Evolutionary conservation across 192 early-diverging fungal genomes (phyloP).

Genomic region (Entomortierella beljakovae): DNA sequence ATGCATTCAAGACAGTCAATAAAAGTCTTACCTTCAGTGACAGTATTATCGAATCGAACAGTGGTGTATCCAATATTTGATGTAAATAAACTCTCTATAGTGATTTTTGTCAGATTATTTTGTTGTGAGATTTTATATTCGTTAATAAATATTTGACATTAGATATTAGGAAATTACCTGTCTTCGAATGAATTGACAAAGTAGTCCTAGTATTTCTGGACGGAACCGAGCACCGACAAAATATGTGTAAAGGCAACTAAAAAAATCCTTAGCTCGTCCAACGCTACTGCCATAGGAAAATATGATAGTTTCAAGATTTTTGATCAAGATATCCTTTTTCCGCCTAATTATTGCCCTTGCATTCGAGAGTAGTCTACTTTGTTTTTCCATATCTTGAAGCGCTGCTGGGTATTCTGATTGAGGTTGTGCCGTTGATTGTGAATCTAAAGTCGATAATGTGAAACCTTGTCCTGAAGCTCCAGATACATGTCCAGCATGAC

Average conservation of each 20-base stretch:
- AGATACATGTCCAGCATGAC: slow-evolving; percentile 26
- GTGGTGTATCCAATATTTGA: slow-evolving; percentile 64
- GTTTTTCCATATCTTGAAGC: slow-evolving; percentile 30
- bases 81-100: slow-evolving; percentile 61
- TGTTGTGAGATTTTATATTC: too few relatives aligned
- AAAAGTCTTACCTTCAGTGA: slow-evolving; percentile 60
- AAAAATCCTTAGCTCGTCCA: slow-evolving; percentile 57
- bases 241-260: slow-evolving; percentile 58
- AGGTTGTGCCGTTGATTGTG: background rate
- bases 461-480: slow-evolving; percentile 1
- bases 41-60: slow-evolving; percentile 60
- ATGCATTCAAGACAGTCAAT: background rate
- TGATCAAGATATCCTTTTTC: slow-evolving; percentile 38
- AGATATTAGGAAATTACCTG: slow-evolving; percentile 62
- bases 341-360: slow-evolving; percentile 30
- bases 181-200: slow-evolving; percentile 62
- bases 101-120: background rate
- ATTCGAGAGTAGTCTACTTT: slow-evolving; percentile 23
- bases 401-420: slow-evolving; percentile 12
- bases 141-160: too few relatives aligned
- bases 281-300: slow-evolving; percentile 38
- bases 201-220: slow-evolving; percentile 57
- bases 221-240: slow-evolving; percentile 61
- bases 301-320: slow-evolving; percentile 34
- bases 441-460: background rate